Evolutionary conservation across 129 eudicot genomes (phyloP), one percentile per base, ranked within the genome.

Genomic region (Pittosporum tobira): DNA sequence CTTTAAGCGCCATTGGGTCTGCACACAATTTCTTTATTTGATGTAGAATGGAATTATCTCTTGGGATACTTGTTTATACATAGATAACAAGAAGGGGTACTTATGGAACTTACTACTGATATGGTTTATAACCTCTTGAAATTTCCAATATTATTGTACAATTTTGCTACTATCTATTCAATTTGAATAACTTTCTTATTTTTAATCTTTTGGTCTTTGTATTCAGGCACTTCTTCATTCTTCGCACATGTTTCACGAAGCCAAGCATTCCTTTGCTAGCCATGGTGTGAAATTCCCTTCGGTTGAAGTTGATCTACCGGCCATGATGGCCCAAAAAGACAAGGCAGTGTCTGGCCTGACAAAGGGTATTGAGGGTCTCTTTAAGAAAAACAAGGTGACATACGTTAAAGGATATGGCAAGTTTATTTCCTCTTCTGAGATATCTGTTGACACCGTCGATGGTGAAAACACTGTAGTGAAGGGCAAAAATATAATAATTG

Each of bases 221-320:
- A 16, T 52, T 24, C 70, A 88, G 96, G 96, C 96, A 21, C 88
- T 88, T 63, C 96, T 88, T 70, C 96, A 88, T 76, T 88, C 96
- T 27, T 84, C 96, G 22, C 96, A 87, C 69, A 83, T 87, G 94
- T 87, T 72, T 53, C 88, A 87, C 69, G 96, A 87, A 65, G 94
- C 96, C 8, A 70, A 53, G 65, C 82, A 79, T 61, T 70, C 75
- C 31, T 87, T 87, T 63, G 82, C 90, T 1, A 66, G 57, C 40
- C 96, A 88, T 49, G 96, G 94, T 31, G 85, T 87, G 7, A 87
- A 87, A 48, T 38, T 76, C 30, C 59, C 76, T 23, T 78, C 84
- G 34, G 90, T 88, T 54, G 79, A 79, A 66, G 73, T 88, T 20
- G 96, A 88, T 77, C 72, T 88, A 44, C 81, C 90, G 61, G 96